Base-by-base conservation (phyloP, 23 red algal species). In the Porphyridium purpureum region DNA sequence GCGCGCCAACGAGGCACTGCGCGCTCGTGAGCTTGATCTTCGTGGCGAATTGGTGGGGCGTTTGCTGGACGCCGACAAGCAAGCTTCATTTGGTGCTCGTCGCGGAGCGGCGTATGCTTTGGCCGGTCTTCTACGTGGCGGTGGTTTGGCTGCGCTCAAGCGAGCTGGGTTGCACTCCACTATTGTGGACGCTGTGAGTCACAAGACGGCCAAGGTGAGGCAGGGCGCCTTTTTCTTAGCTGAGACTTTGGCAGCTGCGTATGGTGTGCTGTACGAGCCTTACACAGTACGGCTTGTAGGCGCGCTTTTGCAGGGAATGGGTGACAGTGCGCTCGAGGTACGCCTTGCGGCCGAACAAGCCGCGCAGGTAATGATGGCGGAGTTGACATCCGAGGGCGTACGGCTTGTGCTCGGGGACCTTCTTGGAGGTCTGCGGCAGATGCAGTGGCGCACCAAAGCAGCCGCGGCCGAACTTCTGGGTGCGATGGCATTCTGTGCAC, bases 61-160 rank as follows among this genome's bases (percentile, higher is more conserved):
- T 24, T 4, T 93, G 6, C 69, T 60, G 57, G 30, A 47, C 48
- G 64, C 68, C 11, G 23, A 36, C 15, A n/a, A n/a, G n/a, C n/a
- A 68, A 4, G 62, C 65, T 2, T 38, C 33, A 8, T 82, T 76
- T 54, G 72, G 67, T 25, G 60, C 57, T 41, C 49, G 84, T 35
- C 84, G 84, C 20, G 84, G 84, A 1, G 84, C 84, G 28, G 74
- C 84, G 9, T 93, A 81, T 47, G 75, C 84, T 31, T 57, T 93
- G 30, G 73, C 84, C 22, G 84, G 84, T 11, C 7, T 93, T 17
- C 31, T 62, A 47, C 47, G 31, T 23, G 84, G 84, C 30, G 48
- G 80, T 21, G 84, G 84, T 26, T 7, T 93, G 31, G 54, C 56
- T 29, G 68, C 60, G 20, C 34, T 93, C 27, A 76, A 73, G 35